These are phyloP conservation scores for Skeletonema tropicum DNA, from an alignment of 108 stramenopile genomes.

Conservation along the genomic window DNA sequence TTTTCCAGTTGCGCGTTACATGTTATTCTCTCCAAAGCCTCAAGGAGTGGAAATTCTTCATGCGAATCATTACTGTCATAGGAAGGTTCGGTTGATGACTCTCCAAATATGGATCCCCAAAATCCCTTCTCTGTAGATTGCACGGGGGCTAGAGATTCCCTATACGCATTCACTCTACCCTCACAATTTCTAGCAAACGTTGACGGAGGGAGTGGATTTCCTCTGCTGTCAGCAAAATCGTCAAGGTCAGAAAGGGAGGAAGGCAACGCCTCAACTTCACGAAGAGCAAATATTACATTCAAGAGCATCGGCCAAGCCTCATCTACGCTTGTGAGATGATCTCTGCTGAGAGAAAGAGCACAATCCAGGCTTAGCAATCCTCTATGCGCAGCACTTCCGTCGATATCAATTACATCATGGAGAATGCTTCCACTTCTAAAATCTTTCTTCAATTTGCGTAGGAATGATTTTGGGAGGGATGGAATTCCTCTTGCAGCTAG, in stretches of 20 bases:
- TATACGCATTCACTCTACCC: conserved; percentile 60
- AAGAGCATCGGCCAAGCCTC: conserved; percentile 70
- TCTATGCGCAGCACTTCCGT: conserved; percentile 76
- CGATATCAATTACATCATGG: conserved; percentile 40
- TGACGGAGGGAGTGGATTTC: conserved; percentile 72
- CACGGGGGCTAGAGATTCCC: conserved; percentile 33
- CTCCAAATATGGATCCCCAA: conserved; percentile 47
- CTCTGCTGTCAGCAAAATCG: conserved; percentile 87
- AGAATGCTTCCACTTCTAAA: conserved; percentile 6
- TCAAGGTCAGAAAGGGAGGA: conserved; percentile 75
- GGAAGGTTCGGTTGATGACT: conserved; percentile 10
- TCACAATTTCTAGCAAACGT: conserved; percentile 61
- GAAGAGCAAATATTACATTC: conserved; percentile 72
- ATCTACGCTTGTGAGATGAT: conserved; percentile 48
- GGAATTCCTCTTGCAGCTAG: conserved; percentile 26
- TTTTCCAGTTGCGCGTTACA: conserved; percentile 65
- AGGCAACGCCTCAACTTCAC: conserved; percentile 75
- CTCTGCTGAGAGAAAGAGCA: conserved; percentile 69
- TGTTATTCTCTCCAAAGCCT: conserved; percentile 52
- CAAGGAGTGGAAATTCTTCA: conserved; percentile 43
- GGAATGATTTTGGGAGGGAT: conserved; percentile 32
- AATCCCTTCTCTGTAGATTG: conserved; percentile 48
- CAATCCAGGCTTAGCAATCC: conserved; percentile 75
- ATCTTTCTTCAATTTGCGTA: conserved; percentile 13
- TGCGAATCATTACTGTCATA: conserved; percentile 5